Conservation (phyloP, 75 land plant species). For the Selaginella moellendorffii region DNA sequence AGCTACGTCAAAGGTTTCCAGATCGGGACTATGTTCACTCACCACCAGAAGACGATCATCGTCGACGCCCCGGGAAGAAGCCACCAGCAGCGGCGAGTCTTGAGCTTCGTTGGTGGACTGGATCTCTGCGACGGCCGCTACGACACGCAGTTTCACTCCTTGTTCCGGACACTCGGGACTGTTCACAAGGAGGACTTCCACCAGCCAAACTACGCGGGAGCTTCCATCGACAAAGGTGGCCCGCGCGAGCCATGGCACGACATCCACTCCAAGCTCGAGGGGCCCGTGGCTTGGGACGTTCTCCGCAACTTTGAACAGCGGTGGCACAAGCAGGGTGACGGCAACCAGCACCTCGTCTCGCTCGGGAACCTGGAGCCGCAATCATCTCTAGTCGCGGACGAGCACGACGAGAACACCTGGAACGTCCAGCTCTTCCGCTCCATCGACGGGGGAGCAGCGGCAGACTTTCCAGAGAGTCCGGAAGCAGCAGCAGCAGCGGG, state of each 20-base stretch:
- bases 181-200: conserved; percentile 4
- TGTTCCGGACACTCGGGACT: not conserved
- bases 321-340: not conserved
- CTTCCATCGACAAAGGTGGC: not conserved
- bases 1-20: not conserved
- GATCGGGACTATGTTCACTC: conserved; percentile 5
- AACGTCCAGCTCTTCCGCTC: conserved; percentile 8
- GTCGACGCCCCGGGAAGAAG: not conserved
- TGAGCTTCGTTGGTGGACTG: conserved; percentile 3
- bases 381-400: not conserved
- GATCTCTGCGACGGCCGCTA: conserved; percentile 5
- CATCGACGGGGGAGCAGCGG: not conserved
- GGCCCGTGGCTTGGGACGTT: not conserved
- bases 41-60: not conserved
- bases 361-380: not conserved
- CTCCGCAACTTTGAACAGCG: not conserved
- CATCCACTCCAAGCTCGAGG: not conserved
- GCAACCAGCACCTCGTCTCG: not conserved
- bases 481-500: not conserved
- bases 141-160: not conserved
- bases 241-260: conserved; percentile 8
- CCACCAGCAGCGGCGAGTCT: too few relatives aligned
- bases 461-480: conserved; percentile 1
- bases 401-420: not conserved
- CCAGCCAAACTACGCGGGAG: not conserved